Evolutionary conservation across 495 filamentous ascomycete genomes (phyloP), one percentile per base, ranked within the genome.

Genomic region (Trichoderma gamsii): DNA sequence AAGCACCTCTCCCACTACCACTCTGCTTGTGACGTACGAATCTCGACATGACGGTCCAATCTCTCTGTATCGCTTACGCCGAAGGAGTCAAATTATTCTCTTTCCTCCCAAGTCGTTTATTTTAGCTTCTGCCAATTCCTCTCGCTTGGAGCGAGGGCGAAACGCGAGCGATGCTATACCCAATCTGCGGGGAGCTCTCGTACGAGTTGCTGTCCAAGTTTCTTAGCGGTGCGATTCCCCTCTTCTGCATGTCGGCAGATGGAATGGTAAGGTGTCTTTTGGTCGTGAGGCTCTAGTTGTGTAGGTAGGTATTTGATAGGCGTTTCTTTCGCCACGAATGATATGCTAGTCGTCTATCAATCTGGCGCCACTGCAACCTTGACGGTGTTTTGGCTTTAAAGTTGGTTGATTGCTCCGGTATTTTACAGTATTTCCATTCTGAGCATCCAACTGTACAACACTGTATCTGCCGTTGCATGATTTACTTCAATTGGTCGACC

Each of bases 181-280:
- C 6, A 46, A 9, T 52, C 49, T 52, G 49, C 56, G 56, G 35
- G 35, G 56, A 61, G 56, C 56, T 21, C 27, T 56, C 12, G 56
- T 25, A 61, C 35, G 35, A 38, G 35, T 61, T 21, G 21, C 52
- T 29, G 6, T 29, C 8, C 12, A 7, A 1, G 18, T 29, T 23
- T 61, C 51, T 25, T 61, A 32, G 56, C 56, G 56, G 56, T 32
- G 56, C 9, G 13, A 61, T 4, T 61, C 56, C 56, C 8, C 21
- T 16, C 51, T 56, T 56, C 43, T 56, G 21, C 56, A 61, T 61
- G 56, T 32, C 56, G 56, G 56, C 49, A 52, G 49, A 52, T 52
- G 18, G 5, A 52, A 21, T 21, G 18, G 8, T 21, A 38, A 38
- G 35, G 13, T 4, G 43, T 46, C 43, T 46, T 16, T 18, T 16